Evolutionary conservation across 2,329 filamentous ascomycete species (phyloP), one percentile per base, ranked within the genome.

Genomic region (Fusarium duplospermum): DNA sequence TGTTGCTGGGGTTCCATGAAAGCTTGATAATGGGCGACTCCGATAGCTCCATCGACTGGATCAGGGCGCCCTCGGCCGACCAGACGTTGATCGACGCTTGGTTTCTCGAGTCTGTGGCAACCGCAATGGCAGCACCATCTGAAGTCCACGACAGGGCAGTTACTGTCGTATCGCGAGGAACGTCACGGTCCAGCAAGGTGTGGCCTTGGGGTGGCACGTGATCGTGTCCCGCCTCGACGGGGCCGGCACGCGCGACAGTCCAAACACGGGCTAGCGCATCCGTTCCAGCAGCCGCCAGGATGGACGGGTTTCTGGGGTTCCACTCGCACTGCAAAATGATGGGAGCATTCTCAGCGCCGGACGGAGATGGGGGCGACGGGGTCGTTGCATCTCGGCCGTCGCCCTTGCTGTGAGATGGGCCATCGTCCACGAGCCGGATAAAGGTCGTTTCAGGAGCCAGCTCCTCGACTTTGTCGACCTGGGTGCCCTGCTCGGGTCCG

Each of bases 241-340:
- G 83, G 77, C 86, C 83, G 80, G 85, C 85, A 87, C 87, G 88
- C 81, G 88, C 87, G 76, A 92, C 82, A 72, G 88, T 91, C 90
- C 90, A 92, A 84, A 92, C 87, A 74, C 90, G 90, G 86, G 90
- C 90, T 89, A 92, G 89, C 83, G 90, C 89, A 86, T 92, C 90
- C 81, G 89, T 92, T 79, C 90, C 90, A 85, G 89, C 90, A 86
- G 89, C 90, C 82, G 90, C 90, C 86, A 92, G 86, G 83, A 91
- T 85, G 69, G 87, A 89, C 81, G 90, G 88, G 85, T 92, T 87
- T 82, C 82, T 86, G 76, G 90, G 90, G 86, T 89, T 91, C 89
- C 90, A 92, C 86, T 91, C 89, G 87, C 90, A 92, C 83, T 91
- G 89, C 84, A 92, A 86, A 82, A 92, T 84, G 78, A 91, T 87